Percentiles rank a stretch among this genome's conserved stretches.
Evolutionary conservation across 805 yeast genomes (phyloP).

Genomic region (Jamesozyma lodderae): DNA sequence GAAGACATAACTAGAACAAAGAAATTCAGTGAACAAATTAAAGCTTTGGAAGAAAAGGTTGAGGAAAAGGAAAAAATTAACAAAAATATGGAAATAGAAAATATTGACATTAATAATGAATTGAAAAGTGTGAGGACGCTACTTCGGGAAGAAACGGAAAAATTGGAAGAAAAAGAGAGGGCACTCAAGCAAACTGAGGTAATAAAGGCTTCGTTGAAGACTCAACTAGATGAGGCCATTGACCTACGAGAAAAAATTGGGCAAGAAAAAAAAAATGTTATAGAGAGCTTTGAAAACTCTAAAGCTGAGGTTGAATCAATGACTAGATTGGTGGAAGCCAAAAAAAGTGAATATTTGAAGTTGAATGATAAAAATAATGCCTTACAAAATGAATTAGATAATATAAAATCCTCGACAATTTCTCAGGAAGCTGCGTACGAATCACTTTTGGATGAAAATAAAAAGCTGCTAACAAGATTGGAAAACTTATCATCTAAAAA

Average conservation of each 20-base stretch:
- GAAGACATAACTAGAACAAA: slow-evolving; percentile 51
- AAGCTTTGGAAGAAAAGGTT: slow-evolving; percentile 40
- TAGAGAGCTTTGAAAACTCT: slow-evolving; percentile 14
- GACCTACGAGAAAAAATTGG: slow-evolving; percentile 17
- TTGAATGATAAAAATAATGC: slow-evolving; percentile 16
- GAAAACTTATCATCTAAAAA: slow-evolving; percentile 6
- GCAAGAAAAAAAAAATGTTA: slow-evolving; percentile 19
- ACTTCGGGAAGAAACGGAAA: slow-evolving; percentile 34
- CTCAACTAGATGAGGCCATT: slow-evolving; percentile 17
- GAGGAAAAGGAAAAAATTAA: slow-evolving; percentile 30
- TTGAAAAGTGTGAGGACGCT: slow-evolving; percentile 26
- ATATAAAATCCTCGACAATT: slow-evolving; percentile 30
- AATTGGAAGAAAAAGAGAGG: slow-evolving; percentile 40
- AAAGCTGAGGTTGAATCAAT: slow-evolving; percentile 15
- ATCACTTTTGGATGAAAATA: slow-evolving; percentile 5
- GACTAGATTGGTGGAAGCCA: slow-evolving; percentile 11
- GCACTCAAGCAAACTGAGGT: slow-evolving; percentile 36
- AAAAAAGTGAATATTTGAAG: slow-evolving; percentile 24
- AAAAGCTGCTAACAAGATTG: slow-evolving; percentile 8
- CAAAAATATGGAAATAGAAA: slow-evolving; percentile 22
- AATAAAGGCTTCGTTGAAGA: slow-evolving; percentile 31
- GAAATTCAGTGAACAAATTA: slow-evolving; percentile 48
- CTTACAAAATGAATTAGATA: slow-evolving; percentile 46
- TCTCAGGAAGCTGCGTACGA: slow-evolving; percentile 2
- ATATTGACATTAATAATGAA: slow-evolving; percentile 22